Evolutionary conservation across 345 rosid genomes (phyloP), one percentile per base, ranked within the genome.

Genomic region (Iberis pinnata): DNA sequence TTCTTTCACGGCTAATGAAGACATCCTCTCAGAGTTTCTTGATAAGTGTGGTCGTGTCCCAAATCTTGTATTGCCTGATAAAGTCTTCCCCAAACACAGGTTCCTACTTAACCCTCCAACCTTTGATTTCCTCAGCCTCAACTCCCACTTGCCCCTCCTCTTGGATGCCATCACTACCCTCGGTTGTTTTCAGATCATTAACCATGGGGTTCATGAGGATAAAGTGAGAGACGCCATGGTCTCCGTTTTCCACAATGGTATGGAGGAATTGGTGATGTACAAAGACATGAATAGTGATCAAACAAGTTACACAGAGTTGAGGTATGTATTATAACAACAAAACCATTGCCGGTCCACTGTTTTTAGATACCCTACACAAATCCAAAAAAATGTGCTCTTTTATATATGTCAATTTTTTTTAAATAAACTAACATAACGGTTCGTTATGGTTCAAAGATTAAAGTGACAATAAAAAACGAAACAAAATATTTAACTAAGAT

Each of bases 171-270:
- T 80, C 2, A 38, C 74, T 31, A 73, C 69, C 44, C 57, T 78
- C n/a, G 96, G 96, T 27, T 86, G 96, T 68, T 90, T 87, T 42
- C 95, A 90, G 65, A 63, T 90, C 19, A 81, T 80, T 26, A 82
- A 84, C 54, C 70, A 73, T 56, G 94, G 87, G 35, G 71, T 84
- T 64, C 68, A 82, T 1, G 81, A 80, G n/a, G 44, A 50, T 5
- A 58, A 61, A 12, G 46, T 61, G 19, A 43, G 67, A 53, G 76
- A n/a, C n/a, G n/a, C n/a, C n/a, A n/a, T n/a, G n/a, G n/a, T n/a
- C n/a, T n/a, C 69, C 12, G 18, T 74, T 72, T 65, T 53, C 9
- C 75, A 74, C 27, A 16, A 39, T 4, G 20, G 7, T 43, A 59
- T 84, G 3, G 56, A 50, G 7, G 87, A 82, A 58, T 51, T 66